Base-by-base conservation (phyloP, 164 flowering plant genomes). In the Umbilicus rupestris region DNA sequence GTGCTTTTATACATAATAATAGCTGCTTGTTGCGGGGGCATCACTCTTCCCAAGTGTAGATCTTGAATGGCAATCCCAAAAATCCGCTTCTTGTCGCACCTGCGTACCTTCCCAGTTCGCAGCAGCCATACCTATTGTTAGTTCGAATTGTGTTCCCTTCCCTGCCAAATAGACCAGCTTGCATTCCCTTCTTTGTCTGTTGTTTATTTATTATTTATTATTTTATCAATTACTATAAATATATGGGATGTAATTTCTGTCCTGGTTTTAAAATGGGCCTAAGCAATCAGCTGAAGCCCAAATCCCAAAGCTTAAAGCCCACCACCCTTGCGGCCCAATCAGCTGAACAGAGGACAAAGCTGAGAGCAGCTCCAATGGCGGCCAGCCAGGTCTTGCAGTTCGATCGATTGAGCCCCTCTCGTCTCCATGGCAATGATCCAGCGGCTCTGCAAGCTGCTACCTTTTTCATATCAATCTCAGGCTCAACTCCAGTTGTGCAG, bases 1-100 rank as follows among this genome's bases (percentile, higher is more conserved):
- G 55, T 90, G 64, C 44, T 93, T 67, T 83, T 93, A 60, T 93
- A 93, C 80, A 72, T 87, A 41, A 84, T 93, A 39, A 89, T 93
- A 66, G 97, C 97, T 20, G 89, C 85, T 66, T 76, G 74, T 68
- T 93, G 98, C 76, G 98, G 98, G 64, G 98, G 97, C 72, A 71
- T 93, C 76, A 86, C 94, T 67, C 84, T 93, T 58, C 85, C 96
- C 16, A 81, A 84, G 45, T 93, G 97, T 80, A 83, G 98, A 75
- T 84, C 93, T 67, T 90, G 76, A 79, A 20, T 75, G 37, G 42
- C 69, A 60, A 39, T 68, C 44, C 50, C 46, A 52, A 52, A 52
- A n/a, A 22, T 19, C 22, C 22, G 3, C 2, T 45, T 3, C 49
- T 17, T 1, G 49, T 3, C n/a, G 4, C 37, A 35, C 37, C 7